Base-by-base conservation (phyloP, 1,284 basidiomycete species). In the Chondrostereum purpureum region DNA sequence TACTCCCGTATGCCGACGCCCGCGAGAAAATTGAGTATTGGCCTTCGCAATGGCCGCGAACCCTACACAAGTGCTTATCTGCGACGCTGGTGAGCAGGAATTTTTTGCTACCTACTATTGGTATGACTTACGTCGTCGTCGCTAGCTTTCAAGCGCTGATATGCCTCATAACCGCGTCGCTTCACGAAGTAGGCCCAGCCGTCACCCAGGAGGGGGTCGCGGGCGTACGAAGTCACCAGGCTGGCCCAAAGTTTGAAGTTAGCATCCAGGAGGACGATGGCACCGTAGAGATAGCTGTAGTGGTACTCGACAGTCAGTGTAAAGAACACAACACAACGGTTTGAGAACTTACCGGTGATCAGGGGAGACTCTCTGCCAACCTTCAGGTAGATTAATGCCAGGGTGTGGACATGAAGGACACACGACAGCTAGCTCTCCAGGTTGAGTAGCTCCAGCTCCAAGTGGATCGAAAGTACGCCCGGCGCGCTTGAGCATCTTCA, bases 151-250 rank as follows among this genome's bases (percentile, higher is more conserved):
- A n/a, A n/a, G n/a, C n/a, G n/a, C n/a, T n/a, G n/a, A n/a, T n/a
- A n/a, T n/a, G n/a, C n/a, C n/a, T n/a, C n/a, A n/a, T n/a, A n/a
- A n/a, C n/a, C n/a, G n/a, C n/a, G n/a, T n/a, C n/a, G n/a, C n/a
- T n/a, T n/a, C n/a, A 55, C 48, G 23, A 53, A 52, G 31, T 52
- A 53, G 4, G 44, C 27, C 38, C 22, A 47, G 2, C 53, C 52
- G 4, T 19, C 34, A 1, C 39, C 42, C 4, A 52, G 35, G 6
- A 42, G 40, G 3, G 52, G 52, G 21, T 53, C 50, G n/a, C n/a
- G n/a, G n/a, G n/a, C n/a, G n/a, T n/a, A n/a, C n/a, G n/a, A n/a
- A n/a, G n/a, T n/a, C n/a, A n/a, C n/a, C n/a, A n/a, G n/a, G n/a
- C n/a, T n/a, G n/a, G n/a, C n/a, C n/a, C n/a, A n/a, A n/a, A n/a